Percentiles rank a stretch among this genome's conserved stretches.
Evolutionary conservation across 805 yeast species (phyloP).

Genomic region (Metschnikowia matae): DNA sequence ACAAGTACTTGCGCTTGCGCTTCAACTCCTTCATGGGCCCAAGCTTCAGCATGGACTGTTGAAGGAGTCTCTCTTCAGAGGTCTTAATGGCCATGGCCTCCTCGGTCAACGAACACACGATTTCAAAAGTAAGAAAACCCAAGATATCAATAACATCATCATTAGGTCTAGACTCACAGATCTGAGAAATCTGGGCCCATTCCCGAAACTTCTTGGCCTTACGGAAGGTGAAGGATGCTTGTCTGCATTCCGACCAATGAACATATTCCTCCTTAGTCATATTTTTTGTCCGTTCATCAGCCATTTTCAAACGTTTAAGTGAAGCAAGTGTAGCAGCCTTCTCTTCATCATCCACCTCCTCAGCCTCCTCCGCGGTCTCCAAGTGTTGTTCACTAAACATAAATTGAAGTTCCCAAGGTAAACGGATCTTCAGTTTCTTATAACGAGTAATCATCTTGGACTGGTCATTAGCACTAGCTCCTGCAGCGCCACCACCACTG

Average conservation of each 20-base stretch:
- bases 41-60: slow-evolving; percentile 21
- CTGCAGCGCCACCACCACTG: slow-evolving; percentile 27
- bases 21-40: slow-evolving; percentile 25
- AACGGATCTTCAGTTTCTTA: slow-evolving; percentile 72
- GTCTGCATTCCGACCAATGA: slow-evolving; percentile 98
- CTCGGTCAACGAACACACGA: slow-evolving; percentile 91
- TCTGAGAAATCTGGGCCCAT: slow-evolving; percentile 85
- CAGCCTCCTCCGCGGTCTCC: slow-evolving; percentile 57
- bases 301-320: slow-evolving; percentile 81
- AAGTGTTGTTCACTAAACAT: slow-evolving; percentile 91
- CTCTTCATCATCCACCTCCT: slow-evolving; percentile 79
- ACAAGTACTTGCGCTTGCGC: slow-evolving; percentile 51
- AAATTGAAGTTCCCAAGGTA: slow-evolving; percentile 94
- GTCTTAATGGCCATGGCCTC: slow-evolving; percentile 79
- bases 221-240: slow-evolving; percentile 92
- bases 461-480: slow-evolving; percentile 31
- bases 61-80: slow-evolving; percentile 50
- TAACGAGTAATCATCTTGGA: slow-evolving; percentile 44
- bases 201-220: slow-evolving; percentile 92
- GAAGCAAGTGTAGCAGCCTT: slow-evolving; percentile 85
- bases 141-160: slow-evolving; percentile 95
- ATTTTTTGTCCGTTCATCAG: slow-evolving; percentile 86
- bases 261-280: slow-evolving; percentile 98
- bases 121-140: slow-evolving; percentile 93
- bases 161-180: slow-evolving; percentile 87